A percentile compares a stretch with the other conserved stretches of the same genome.
These are phyloP conservation scores for Coniferiporia sulphurascens DNA, from an alignment of 1,284 basidiomycete species.

Conservation along the genomic window DNA sequence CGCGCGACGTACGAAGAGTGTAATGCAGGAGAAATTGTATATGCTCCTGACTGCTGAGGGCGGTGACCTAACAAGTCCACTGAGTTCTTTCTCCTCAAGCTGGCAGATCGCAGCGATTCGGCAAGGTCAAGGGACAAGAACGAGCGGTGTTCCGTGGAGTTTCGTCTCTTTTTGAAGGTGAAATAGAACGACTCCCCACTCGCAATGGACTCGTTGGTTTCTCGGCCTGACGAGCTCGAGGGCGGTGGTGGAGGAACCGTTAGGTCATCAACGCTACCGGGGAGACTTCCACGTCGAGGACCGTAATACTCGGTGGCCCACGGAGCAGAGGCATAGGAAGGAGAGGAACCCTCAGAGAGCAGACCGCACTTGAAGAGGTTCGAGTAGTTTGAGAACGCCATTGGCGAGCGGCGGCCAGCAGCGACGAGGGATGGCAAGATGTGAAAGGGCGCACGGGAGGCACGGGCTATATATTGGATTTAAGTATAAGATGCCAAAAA, in stretches of 20 bases:
- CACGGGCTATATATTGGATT: not conserved
- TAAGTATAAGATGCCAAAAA: not conserved
- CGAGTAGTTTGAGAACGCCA: constrained; percentile 38
- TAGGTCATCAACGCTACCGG: constrained; percentile 35
- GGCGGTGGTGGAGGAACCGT: constrained; percentile 21
- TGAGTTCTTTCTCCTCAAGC: constrained; percentile 27
- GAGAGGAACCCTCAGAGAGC: constrained; percentile 33
- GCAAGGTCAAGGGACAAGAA: constrained; percentile 60
- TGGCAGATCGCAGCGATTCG: constrained; percentile 43
- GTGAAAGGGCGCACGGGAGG: not conserved
- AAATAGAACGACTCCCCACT: constrained; percentile 37
- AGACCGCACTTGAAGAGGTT: constrained; percentile 60
- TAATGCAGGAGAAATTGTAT: not conserved
- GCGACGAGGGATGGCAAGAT: not conserved
- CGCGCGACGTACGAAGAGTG: not conserved
- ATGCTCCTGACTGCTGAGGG: not conserved
- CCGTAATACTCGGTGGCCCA: constrained; percentile 26
- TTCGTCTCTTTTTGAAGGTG: constrained; percentile 40
- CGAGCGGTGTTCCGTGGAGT: constrained; percentile 40
- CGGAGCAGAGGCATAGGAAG: constrained; percentile 29
- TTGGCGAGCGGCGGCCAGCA: not conserved
- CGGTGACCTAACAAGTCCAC: constrained; percentile 19
- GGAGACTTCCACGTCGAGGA: constrained; percentile 37
- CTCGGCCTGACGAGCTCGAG: constrained; percentile 27
- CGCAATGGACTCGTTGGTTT: constrained; percentile 25